Evolutionary conservation across 2,329 filamentous ascomycete species (phyloP).

Genomic region (Blastomyces emzantsi): DNA sequence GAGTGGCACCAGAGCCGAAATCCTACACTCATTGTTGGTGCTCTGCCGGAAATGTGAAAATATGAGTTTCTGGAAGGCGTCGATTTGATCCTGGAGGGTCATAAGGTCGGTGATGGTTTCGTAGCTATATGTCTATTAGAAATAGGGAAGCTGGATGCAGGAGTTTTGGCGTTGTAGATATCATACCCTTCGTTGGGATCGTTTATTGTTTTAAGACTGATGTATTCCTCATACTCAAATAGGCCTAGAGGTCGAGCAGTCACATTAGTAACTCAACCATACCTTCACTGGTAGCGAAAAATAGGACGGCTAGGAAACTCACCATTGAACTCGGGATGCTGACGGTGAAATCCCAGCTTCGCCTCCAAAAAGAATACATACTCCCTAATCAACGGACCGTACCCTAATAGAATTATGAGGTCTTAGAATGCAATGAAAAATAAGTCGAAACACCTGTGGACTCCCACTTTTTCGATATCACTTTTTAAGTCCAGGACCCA

Average conservation of each 20-base stretch:
- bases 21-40: conserved; percentile 91
- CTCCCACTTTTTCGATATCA: conserved; percentile 5
- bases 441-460: not conserved
- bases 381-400: conserved; percentile 86
- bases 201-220: conserved; percentile 95
- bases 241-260: conserved; percentile 44
- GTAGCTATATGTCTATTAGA: conserved; percentile 40
- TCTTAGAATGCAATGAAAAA: conserved; percentile 1
- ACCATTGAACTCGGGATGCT: conserved; percentile 97
- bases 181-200: conserved; percentile 88
- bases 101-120: conserved; percentile 97
- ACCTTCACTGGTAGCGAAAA: not conserved
- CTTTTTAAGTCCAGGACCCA: conserved; percentile 13
- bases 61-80: conserved; percentile 96
- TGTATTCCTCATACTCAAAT: conserved; percentile 98
- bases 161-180: conserved; percentile 9
- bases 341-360: conserved; percentile 92
- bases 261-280: not conserved
- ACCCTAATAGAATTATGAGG: conserved; percentile 43
- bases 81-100: conserved; percentile 95
- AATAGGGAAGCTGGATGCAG: not conserved
- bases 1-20: conserved; percentile 83
- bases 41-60: conserved; percentile 92
- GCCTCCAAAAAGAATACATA: conserved; percentile 93
- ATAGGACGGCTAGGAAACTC: conserved; percentile 18